Evolutionary conservation across 371 early-diverging fungal species (phyloP).

Genomic region (Apophysomyces sp.): DNA sequence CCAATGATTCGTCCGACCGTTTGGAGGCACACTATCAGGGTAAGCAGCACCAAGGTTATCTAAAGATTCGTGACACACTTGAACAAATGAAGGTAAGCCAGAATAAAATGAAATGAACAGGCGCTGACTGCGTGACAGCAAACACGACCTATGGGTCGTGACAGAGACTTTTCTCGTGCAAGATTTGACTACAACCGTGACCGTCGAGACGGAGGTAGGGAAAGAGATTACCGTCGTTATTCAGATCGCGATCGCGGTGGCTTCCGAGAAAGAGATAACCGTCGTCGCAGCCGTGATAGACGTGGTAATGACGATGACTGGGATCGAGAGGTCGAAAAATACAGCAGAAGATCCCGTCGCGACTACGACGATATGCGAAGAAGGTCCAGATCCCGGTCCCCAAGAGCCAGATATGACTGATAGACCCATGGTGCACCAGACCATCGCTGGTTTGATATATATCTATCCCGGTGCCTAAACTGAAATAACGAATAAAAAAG

Average conservation of each 20-base stretch:
- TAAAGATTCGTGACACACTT: constrained; percentile 78
- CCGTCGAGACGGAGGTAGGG: constrained; percentile 54
- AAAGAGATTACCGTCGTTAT: constrained; percentile 54
- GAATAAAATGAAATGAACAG: neutral
- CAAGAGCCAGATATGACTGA: constrained; percentile 20
- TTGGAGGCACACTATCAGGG: constrained; percentile 87
- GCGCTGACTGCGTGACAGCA: neutral
- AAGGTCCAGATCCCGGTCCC: constrained; percentile 25
- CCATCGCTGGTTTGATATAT: neutral
- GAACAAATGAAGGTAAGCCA: constrained; percentile 68
- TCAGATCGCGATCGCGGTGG: constrained; percentile 46
- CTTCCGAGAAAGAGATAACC: constrained; percentile 34
- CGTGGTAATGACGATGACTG: constrained; percentile 24
- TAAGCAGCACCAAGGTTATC: constrained; percentile 88
- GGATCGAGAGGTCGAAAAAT: constrained; percentile 27
- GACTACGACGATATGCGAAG: constrained; percentile 10
- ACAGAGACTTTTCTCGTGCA: constrained; percentile 40
- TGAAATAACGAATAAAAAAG: constrained; percentile 2
- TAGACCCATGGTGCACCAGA: neutral
- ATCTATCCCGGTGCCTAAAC: constrained; percentile 1
- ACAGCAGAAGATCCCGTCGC: constrained; percentile 16
- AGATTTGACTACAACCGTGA: constrained; percentile 47
- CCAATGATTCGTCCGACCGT: constrained; percentile 78
- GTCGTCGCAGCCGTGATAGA: constrained; percentile 26
- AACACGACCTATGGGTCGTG: constrained; percentile 10